Evolutionary conservation across 2,329 filamentous ascomycete genomes (phyloP).

Genomic region (Botryosphaeria dothidea): DNA sequence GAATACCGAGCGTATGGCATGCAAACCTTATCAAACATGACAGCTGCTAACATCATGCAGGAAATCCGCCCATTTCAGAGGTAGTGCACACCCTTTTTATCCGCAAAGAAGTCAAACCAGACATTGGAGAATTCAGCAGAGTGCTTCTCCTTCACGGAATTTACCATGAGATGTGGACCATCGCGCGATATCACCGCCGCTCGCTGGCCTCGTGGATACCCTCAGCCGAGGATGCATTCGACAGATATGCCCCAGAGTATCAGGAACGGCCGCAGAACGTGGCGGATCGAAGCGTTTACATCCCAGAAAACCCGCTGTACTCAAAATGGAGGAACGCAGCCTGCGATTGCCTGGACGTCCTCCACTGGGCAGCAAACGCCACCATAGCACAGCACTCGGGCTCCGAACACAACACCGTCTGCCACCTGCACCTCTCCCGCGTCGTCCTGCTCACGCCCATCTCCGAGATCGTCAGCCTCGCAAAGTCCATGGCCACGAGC

Average conservation of each 20-base stretch:
- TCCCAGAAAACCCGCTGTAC: conserved; percentile 49
- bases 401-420: conserved; percentile 55
- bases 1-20: neutral
- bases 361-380: conserved; percentile 60
- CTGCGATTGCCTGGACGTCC: conserved; percentile 54
- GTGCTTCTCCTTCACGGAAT: conserved; percentile 53
- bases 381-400: conserved; percentile 52
- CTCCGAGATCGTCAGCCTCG: conserved; percentile 47
- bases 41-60: neutral
- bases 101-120: conserved; percentile 47
- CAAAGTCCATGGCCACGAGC: conserved; percentile 28
- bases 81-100: conserved; percentile 51
- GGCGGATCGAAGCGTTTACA: neutral
- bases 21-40: too few relatives aligned
- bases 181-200: conserved; percentile 46
- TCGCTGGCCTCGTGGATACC: conserved; percentile 44
- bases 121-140: conserved; percentile 52
- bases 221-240: conserved; percentile 21
- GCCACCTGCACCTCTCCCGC: conserved; percentile 58
- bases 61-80: conserved; percentile 37
- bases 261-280: conserved; percentile 38
- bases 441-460: conserved; percentile 55
- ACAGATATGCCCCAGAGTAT: conserved; percentile 4
- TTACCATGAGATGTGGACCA: conserved; percentile 52
- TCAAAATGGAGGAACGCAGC: conserved; percentile 51